phyloP scores from a whole-genome alignment of 345 rosid species.

The Lepidium sativum region DNA sequence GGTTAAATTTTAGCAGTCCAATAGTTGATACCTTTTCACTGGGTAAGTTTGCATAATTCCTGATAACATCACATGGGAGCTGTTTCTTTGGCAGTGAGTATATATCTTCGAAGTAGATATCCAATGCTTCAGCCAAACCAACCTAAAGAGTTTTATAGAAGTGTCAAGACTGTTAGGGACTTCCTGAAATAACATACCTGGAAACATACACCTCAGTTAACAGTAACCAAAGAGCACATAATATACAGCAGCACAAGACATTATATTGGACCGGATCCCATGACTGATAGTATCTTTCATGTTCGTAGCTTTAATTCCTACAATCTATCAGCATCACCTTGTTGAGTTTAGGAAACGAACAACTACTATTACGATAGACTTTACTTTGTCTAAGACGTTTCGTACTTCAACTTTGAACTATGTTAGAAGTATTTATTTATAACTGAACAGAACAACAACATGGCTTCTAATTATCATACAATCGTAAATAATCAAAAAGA shows the following conservation, averaged over 20 bases:
- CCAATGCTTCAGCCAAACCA: slow-evolving; percentile 70
- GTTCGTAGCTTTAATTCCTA: not conserved
- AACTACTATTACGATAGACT: not conserved
- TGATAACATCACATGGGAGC: slow-evolving; percentile 37
- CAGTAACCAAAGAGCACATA: not conserved
- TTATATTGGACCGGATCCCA: not conserved
- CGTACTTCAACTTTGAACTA: not conserved
- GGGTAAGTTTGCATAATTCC: slow-evolving; percentile 41
- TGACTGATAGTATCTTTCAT: not conserved
- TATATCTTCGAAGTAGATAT: slow-evolving; percentile 72
- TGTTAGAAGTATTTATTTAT: not conserved
- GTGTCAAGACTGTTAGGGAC: slow-evolving; percentile 10
- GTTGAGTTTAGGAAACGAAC: not conserved
- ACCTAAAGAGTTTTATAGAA: slow-evolving; percentile 39
- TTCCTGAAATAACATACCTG: not conserved
- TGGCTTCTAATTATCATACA: not conserved
- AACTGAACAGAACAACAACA: not conserved
- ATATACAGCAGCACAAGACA: not conserved
- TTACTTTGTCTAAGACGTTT: not conserved
- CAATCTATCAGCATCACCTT: not conserved
- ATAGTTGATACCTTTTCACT: slow-evolving; percentile 47
- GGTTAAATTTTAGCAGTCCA: not conserved
- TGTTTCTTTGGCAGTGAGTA: slow-evolving; percentile 69
- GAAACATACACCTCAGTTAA: slow-evolving; percentile 4
- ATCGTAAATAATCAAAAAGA: not conserved